A percentile compares a stretch with the other conserved stretches of the same genome.
phyloP scores from a whole-genome alignment of 306 rosid genomes.

The Rosa rugosa region DNA sequence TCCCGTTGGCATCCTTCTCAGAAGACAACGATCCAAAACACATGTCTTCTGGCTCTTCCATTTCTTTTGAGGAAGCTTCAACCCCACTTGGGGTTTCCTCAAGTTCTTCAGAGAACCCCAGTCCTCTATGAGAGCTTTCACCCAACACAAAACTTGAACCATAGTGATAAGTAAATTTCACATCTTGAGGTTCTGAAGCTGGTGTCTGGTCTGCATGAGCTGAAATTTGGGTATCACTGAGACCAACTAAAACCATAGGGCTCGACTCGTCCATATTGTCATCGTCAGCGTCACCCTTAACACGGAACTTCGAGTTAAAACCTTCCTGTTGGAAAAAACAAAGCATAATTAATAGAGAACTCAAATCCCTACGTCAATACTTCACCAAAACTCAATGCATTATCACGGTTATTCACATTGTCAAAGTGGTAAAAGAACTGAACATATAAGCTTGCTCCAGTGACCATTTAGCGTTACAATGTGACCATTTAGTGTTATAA shows the following conservation, averaged over 20 bases:
- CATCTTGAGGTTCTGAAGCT: slow-evolving; percentile 39
- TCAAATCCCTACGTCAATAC: neutral
- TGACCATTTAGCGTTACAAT: neutral
- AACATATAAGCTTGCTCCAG: neutral
- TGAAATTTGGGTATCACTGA: slow-evolving; percentile 40
- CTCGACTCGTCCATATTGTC: slow-evolving; percentile 30
- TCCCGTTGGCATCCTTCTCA: slow-evolving; percentile 46
- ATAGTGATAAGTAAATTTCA: slow-evolving; percentile 56
- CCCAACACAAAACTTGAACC: slow-evolving; percentile 70
- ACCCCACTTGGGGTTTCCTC: slow-evolving; percentile 45
- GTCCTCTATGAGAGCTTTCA: slow-evolving; percentile 70
- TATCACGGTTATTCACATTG: neutral
- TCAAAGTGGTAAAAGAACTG: neutral
- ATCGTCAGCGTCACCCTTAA: slow-evolving; percentile 31
- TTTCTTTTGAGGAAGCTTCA: slow-evolving; percentile 40
- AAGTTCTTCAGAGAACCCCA: slow-evolving; percentile 70
- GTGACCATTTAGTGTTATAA: neutral
- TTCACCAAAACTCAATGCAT: slow-evolving; percentile 5
- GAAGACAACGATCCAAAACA: slow-evolving; percentile 42
- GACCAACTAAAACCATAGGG: slow-evolving; percentile 50
- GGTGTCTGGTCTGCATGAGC: slow-evolving; percentile 55
- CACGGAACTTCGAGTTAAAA: slow-evolving; percentile 19
- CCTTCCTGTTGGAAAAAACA: slow-evolving; percentile 47
- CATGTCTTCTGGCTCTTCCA: slow-evolving; percentile 44
- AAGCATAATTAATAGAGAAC: slow-evolving; percentile 6